Evolutionary conservation across 805 yeast genomes (phyloP), one percentile per base, ranked within the genome.

Genomic region (Saccharomyces paradoxus): DNA sequence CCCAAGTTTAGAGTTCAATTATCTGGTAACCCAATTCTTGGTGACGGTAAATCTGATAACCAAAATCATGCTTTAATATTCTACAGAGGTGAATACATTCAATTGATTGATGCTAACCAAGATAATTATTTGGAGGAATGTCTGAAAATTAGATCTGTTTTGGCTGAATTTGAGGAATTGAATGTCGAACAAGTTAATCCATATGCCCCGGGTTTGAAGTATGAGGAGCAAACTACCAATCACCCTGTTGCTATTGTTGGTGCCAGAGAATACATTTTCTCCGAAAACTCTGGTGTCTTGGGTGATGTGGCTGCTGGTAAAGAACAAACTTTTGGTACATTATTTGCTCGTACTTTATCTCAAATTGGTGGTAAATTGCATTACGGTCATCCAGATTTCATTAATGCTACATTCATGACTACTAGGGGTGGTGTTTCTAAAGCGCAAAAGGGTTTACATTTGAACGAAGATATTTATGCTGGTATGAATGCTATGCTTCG

Each of bases 281-380:
- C 92, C 53, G 94, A 87, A 72, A 87, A 86, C 74, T 80, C 89
- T 57, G 95, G 95, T 72, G 82, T 87, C 60, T 75, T 87, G 53
- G 95, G 94, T 75, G 95, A 87, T 74, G 86, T 87, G 67, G 95
- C 95, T 52, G 95, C 95, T 50, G 94, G 94, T 73, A 87, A 87
- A 70, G 95, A 87, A 76, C 95, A 87, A 73, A 86, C 94, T 54
- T 87, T 87, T 67, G 95, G 95, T 74, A 87, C 95, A 0, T 74
- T 87, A 62, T 87, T 86, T 65, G 88, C 94, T 12, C 80, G 95
- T 77, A 87, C 94, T 26, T 75, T 87, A 64, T 85, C 92, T 58
- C 89, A 85, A 74, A 80, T 87, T 68, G 94, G 94, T 67, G 94
- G 91, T 68, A 87, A 87, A 65, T 77, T 87, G 66, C 94, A 87